phyloP scores from a whole-genome alignment of 2,329 filamentous ascomycete species.

The Orbilia quercus region DNA sequence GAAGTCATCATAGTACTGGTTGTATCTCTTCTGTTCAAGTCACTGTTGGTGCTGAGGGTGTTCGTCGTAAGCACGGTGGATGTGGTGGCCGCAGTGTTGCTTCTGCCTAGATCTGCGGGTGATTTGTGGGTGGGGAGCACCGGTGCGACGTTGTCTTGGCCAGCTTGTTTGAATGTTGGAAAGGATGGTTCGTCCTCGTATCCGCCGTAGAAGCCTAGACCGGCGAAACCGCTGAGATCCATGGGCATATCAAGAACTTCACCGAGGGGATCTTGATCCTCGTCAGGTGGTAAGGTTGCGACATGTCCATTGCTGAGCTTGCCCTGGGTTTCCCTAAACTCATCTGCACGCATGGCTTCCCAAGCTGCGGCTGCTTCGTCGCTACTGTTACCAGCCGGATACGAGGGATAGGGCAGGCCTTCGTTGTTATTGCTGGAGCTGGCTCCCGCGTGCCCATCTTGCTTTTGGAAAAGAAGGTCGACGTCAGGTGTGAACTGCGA shows the following conservation, averaged over 20 bases:
- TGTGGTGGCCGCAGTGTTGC: conserved; percentile 36
- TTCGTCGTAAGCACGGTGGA: conserved; percentile 35
- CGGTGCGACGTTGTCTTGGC: conserved; percentile 49
- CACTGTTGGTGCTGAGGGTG: conserved; percentile 28
- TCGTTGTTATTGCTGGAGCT: conserved; percentile 17
- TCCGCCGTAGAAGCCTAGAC: conserved; percentile 57
- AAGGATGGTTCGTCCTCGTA: conserved; percentile 32
- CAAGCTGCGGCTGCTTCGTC: conserved; percentile 53
- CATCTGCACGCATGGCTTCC: conserved; percentile 52
- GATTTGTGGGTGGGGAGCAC: conserved; percentile 56
- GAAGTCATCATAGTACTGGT: conserved; percentile 40
- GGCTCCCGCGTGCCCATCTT: conserved; percentile 1
- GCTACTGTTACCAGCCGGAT: conserved; percentile 44
- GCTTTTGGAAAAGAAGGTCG: conserved; percentile 53
- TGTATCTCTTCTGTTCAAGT: conserved; percentile 37
- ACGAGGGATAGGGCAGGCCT: conserved; percentile 35
- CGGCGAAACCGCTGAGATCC: conserved; percentile 54
- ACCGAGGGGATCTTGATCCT: conserved; percentile 35
- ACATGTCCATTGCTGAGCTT: conserved; percentile 40
- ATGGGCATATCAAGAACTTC: conserved; percentile 47
- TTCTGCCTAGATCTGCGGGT: conserved; percentile 34
- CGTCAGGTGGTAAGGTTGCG: conserved; percentile 47
- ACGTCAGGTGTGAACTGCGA: conserved; percentile 43
- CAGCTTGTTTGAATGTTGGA: conserved; percentile 46
- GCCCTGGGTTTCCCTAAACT: conserved; percentile 44